Evolutionary conservation across 768 basidiomycete species (phyloP).

Genomic region (Boletus fagicola): DNA sequence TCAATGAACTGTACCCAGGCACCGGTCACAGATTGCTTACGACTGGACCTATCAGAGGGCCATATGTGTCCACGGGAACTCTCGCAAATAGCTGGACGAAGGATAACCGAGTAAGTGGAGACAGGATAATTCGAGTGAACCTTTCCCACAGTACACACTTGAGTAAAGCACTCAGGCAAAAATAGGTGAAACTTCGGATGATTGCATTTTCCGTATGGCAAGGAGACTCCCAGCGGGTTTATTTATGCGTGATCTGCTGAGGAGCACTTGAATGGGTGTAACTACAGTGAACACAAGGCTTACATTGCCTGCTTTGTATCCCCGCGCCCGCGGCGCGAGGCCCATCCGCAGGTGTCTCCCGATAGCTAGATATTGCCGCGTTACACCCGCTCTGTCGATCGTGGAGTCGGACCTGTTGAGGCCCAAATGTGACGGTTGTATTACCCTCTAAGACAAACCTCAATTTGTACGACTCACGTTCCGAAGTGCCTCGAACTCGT

Average conservation of each 20-base stretch:
- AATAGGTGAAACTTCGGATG: conserved; percentile 16
- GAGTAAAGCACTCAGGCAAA: conserved; percentile 10
- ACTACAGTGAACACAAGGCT: background rate
- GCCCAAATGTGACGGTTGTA: background rate
- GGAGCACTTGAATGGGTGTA: background rate
- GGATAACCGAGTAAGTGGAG: conserved; percentile 17
- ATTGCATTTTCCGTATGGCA: conserved; percentile 11
- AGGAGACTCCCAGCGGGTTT: conserved; percentile 13
- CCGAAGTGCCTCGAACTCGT: background rate
- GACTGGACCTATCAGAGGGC: conserved; percentile 9
- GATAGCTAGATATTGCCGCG: background rate
- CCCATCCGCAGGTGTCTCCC: background rate
- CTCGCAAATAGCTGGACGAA: conserved; percentile 12
- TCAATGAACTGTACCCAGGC: conserved; percentile 23
- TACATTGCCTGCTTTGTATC: background rate
- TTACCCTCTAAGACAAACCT: background rate
- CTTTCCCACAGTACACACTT: conserved; percentile 23
- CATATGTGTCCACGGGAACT: conserved; percentile 20
- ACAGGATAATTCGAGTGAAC: conserved; percentile 10
- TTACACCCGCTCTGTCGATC: background rate
- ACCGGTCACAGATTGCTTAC: conserved; percentile 14
- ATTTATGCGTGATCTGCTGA: conserved; percentile 6
- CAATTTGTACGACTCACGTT: background rate
- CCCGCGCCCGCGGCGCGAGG: background rate
- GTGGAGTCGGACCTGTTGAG: background rate